phyloP scores from a whole-genome alignment of 768 basidiomycete genomes.

The Stropharia rugosoannulata region DNA sequence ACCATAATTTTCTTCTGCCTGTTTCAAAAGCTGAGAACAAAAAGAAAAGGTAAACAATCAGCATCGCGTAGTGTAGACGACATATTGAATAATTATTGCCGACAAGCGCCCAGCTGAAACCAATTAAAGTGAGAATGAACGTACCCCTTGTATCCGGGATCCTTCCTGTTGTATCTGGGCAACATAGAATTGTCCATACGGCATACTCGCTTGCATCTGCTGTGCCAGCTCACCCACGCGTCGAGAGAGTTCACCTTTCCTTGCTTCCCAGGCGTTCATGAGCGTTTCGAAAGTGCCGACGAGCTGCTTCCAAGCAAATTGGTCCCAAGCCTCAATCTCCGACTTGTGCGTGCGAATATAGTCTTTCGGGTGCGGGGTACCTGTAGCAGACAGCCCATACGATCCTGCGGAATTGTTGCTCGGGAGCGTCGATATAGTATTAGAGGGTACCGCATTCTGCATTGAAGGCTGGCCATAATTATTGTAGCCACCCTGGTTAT shows the following conservation, averaged over 20 bases:
- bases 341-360: constrained; percentile 64
- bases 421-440: constrained; percentile 20
- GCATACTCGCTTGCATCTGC: constrained; percentile 40
- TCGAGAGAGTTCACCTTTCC: constrained; percentile 55
- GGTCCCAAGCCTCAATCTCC: constrained; percentile 72
- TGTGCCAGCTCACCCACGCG: constrained; percentile 43
- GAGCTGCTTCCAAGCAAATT: constrained; percentile 70
- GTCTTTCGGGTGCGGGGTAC: constrained; percentile 65
- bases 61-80: neutral
- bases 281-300: constrained; percentile 61
- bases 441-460: constrained; percentile 14
- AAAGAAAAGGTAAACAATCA: neutral
- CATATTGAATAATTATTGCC: neutral
- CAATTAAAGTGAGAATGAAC: constrained; percentile 18
- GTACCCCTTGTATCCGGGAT: constrained; percentile 57
- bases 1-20: constrained; percentile 56
- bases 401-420: constrained; percentile 8
- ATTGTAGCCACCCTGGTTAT: constrained; percentile 15
- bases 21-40: constrained; percentile 46
- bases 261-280: constrained; percentile 61
- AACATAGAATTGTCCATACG: constrained; percentile 42
- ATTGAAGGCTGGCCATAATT: constrained; percentile 12
- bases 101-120: neutral
- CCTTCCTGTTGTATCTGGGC: constrained; percentile 55
- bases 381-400: constrained; percentile 28